A percentile compares a stretch with the other conserved stretches of the same genome.
phyloP scores from a whole-genome alignment of 345 rosid genomes.

The rapeseed (Brassica napus) region Da-Ae NC_063438.1:11466501-11467000 shows the following conservation, averaged over 20 bases:
- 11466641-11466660: background rate
- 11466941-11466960: background rate
- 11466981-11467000: conserved; percentile 91
- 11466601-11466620: background rate
- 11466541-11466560: conserved; percentile 83
- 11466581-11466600: background rate
- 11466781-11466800: background rate
- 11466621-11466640: conserved; percentile 4
- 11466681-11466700: conserved; percentile 86
- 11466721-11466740: conserved; percentile 95
- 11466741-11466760: conserved; percentile 28
- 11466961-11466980: background rate
- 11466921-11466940: background rate
- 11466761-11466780: background rate
- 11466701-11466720: conserved; percentile 97
- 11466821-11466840: conserved; percentile 67
- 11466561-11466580: conserved; percentile 98
- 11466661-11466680: conserved; percentile 53
- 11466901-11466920: background rate
- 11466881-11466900: conserved; percentile 98
- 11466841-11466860: conserved; percentile 98
- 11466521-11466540: conserved; percentile 93
- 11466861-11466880: conserved; percentile 89
- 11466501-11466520: conserved; percentile 97
- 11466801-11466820: background rate